These are phyloP conservation scores for Globomyces pollinis-pini DNA, from an alignment of 192 early-diverging fungal species.

Conservation along the genomic window DNA sequence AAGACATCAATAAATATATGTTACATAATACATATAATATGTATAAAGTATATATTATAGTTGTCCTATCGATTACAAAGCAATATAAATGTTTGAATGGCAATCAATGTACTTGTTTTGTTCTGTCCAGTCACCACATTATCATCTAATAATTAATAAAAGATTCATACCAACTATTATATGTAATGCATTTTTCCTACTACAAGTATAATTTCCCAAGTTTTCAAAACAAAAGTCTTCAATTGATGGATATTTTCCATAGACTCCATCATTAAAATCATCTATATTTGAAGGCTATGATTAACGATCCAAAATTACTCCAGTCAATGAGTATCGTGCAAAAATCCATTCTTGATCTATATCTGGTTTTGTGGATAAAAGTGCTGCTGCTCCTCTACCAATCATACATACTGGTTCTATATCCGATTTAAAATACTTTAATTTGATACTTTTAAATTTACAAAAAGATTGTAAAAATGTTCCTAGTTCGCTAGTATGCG, in stretches of 20 bases:
- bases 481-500: neutral
- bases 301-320: neutral
- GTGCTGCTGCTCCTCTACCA: neutral
- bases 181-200: neutral
- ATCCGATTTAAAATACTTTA: neutral
- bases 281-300: neutral
- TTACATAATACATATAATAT: no score
- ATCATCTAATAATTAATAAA: neutral
- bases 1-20: no score
- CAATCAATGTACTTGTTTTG: neutral
- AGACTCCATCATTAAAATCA: neutral
- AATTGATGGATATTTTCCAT: no score
- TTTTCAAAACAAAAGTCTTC: neutral
- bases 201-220: neutral
- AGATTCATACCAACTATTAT: neutral
- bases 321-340: neutral
- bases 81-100: slow-evolving; percentile 8
- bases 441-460: neutral
- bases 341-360: neutral
- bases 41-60: no score
- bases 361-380: neutral
- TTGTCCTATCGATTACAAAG: slow-evolving; percentile 3
- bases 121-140: neutral
- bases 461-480: neutral
- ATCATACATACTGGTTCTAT: neutral